Percentiles rank a stretch among this genome's conserved stretches.
Conservation (phyloP, 73 alveolate species). For the Paramecium sexaurelia region DNA sequence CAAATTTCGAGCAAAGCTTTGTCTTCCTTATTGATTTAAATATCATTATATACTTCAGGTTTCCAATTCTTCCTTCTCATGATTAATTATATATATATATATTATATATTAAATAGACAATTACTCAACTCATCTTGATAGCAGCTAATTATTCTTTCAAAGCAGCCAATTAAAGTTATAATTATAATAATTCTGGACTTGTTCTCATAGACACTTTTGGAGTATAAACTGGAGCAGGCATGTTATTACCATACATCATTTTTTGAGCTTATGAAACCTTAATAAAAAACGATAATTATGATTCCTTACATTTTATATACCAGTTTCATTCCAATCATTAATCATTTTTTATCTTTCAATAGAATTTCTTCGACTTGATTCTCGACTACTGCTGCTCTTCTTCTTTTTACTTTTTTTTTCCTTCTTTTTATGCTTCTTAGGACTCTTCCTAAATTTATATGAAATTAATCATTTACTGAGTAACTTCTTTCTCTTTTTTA, state of each 20-base stretch:
- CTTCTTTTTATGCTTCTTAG: not conserved
- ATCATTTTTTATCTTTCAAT: conserved; percentile 41
- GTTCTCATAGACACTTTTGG: conserved; percentile 53
- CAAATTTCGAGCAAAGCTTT: not conserved
- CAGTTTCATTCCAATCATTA: conserved; percentile 63
- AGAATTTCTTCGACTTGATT: conserved; percentile 41
- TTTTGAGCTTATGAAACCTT: conserved; percentile 39
- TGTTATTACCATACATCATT: conserved; percentile 33
- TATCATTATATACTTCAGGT: conserved; percentile 1
- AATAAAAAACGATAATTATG: not conserved
- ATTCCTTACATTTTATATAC: conserved; percentile 5
- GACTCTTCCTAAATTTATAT: not conserved
- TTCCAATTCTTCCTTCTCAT: conserved; percentile 29
- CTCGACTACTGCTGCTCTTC: not conserved
- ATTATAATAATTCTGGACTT: conserved; percentile 43
- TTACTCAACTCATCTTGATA: not conserved
- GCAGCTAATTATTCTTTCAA: conserved; percentile 34
- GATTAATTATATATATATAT: not conserved
- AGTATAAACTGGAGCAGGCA: conserved; percentile 60
- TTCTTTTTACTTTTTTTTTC: conserved; percentile 18
- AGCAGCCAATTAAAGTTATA: conserved; percentile 8
- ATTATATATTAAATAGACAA: not conserved
- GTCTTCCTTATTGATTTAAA: not conserved
- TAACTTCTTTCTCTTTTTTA: conserved; percentile 74
- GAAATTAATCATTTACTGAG: not conserved